phyloP scores from a whole-genome alignment of 1,284 basidiomycete species.

The Pseudomicrostroma phylloplanum region DNA sequence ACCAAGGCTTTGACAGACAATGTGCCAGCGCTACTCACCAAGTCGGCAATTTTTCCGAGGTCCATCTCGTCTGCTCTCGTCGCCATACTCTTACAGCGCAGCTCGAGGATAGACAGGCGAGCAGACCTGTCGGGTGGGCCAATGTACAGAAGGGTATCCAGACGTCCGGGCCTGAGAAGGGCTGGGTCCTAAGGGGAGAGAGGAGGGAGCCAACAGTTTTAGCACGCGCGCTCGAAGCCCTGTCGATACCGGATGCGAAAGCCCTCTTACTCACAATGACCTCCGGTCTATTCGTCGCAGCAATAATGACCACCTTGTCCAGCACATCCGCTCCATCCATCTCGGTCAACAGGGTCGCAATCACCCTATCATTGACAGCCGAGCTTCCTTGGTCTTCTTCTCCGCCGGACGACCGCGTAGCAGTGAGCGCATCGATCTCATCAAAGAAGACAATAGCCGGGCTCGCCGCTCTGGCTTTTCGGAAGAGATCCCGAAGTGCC shows the following conservation, averaged over 20 bases:
- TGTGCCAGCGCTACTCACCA: slow-evolving; percentile 56
- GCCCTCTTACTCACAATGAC: slow-evolving; percentile 68
- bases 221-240: too few relatives aligned
- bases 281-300: slow-evolving; percentile 92
- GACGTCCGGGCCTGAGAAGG: slow-evolving; percentile 83
- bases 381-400: slow-evolving; percentile 39
- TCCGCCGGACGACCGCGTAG: slow-evolving; percentile 63
- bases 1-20: not conserved
- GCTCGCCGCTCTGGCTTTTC: slow-evolving; percentile 84
- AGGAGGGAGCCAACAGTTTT: not conserved
- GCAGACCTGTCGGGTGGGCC: slow-evolving; percentile 77
- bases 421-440: slow-evolving; percentile 90
- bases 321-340: slow-evolving; percentile 97
- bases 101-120: slow-evolving; percentile 74
- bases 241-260: too few relatives aligned
- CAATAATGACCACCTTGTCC: slow-evolving; percentile 84
- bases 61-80: not conserved
- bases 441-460: slow-evolving; percentile 97
- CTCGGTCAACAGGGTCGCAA: slow-evolving; percentile 84
- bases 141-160: slow-evolving; percentile 93
- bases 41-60: slow-evolving; percentile 54
- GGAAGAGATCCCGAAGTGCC: slow-evolving; percentile 87
- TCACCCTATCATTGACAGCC: slow-evolving; percentile 73
- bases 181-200: slow-evolving; percentile 69
- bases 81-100: slow-evolving; percentile 54